phyloP scores from a whole-genome alignment of 2,329 filamentous ascomycete species.

The Ophiosphaerella herpotricha region DNA sequence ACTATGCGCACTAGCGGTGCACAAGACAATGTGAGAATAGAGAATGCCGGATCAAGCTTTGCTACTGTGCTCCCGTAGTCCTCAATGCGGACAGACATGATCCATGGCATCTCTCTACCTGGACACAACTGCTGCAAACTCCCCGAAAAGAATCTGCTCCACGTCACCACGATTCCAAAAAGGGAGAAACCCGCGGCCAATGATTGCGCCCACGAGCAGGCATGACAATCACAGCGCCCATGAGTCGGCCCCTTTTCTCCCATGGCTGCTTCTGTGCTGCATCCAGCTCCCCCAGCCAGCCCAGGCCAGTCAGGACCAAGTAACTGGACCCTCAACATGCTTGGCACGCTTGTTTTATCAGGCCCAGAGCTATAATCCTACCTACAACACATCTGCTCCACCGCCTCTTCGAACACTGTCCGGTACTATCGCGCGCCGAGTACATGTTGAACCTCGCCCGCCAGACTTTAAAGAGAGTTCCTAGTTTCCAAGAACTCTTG shows the following conservation, averaged over 20 bases:
- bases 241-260: conserved; percentile 30
- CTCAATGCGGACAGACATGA: too few relatives aligned
- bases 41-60: conserved; percentile 5
- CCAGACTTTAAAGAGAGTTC: conserved; percentile 47
- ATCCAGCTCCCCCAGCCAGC: conserved; percentile 7
- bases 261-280: conserved; percentile 5
- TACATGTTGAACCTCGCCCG: conserved; percentile 47
- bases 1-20: conserved; percentile 15
- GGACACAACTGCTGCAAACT: not conserved
- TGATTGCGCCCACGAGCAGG: conserved; percentile 25
- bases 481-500: conserved; percentile 48
- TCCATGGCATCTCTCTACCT: not conserved
- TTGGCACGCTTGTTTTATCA: conserved; percentile 34
- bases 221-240: conserved; percentile 3
- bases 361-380: conserved; percentile 29
- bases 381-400: conserved; percentile 25
- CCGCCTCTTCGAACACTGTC: conserved; percentile 14
- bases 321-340: conserved; percentile 23
- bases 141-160: not conserved
- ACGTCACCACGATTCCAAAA: not conserved
- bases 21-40: conserved; percentile 11
- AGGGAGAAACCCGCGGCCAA: conserved; percentile 19
- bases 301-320: conserved; percentile 1
- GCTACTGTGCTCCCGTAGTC: conserved; percentile 5
- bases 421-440: conserved; percentile 24